phyloP scores from a whole-genome alignment of 306 rosid genomes.

The Gastrolobium villosum region DNA sequence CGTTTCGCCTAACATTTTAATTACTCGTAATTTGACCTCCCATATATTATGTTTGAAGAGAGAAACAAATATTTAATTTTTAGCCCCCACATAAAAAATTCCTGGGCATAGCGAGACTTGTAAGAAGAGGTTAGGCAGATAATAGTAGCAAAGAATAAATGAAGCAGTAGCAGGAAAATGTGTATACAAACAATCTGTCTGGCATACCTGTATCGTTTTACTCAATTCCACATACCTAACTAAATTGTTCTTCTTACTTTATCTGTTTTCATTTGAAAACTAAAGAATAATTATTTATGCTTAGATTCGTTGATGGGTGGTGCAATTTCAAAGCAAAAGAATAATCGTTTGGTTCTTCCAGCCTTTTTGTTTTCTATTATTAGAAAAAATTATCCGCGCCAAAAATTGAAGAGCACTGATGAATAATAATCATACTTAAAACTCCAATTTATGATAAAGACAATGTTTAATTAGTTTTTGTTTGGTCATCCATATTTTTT shows the following conservation, averaged over 20 bases:
- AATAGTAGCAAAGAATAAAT: too few relatives aligned
- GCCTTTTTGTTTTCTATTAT: background rate
- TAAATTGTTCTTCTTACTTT: too few relatives aligned
- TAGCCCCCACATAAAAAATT: too few relatives aligned
- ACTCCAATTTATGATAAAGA: background rate
- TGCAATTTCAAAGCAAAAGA: constrained; percentile 49
- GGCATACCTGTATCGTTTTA: background rate
- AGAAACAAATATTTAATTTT: too few relatives aligned
- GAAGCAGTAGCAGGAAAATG: too few relatives aligned
- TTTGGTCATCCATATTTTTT: background rate
- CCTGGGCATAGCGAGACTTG: background rate
- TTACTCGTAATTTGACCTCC: too few relatives aligned
- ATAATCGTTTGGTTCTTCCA: constrained; percentile 35
- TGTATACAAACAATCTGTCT: background rate
- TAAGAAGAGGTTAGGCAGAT: too few relatives aligned
- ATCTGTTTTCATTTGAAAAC: background rate
- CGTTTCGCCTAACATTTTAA: too few relatives aligned
- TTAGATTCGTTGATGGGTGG: constrained; percentile 60
- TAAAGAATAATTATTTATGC: constrained; percentile 18
- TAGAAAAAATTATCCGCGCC: background rate
- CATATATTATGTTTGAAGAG: too few relatives aligned
- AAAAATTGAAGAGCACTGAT: background rate
- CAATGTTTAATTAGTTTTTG: background rate
- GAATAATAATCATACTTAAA: background rate
- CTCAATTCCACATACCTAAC: too few relatives aligned